These are phyloP conservation scores for Phytophthora litchii DNA, from an alignment of 352 stramenopile genomes.

Conservation along the genomic window DNA sequence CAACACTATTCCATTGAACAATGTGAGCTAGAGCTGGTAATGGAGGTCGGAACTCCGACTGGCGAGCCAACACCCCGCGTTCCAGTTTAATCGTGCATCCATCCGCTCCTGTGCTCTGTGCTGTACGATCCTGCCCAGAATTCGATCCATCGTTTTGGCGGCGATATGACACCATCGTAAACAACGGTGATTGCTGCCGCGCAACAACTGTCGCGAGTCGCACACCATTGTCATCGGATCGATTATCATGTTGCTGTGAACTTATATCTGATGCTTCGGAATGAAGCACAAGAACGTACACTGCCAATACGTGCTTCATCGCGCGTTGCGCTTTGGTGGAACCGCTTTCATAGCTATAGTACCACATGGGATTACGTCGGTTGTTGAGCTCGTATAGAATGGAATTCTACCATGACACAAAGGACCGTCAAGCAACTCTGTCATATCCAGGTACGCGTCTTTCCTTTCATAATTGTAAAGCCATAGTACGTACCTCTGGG, in stretches of 20 bases:
- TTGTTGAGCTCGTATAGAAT: conserved; percentile 48
- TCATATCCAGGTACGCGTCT: too few relatives aligned
- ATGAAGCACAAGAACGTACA: conserved; percentile 33
- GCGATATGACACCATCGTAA: conserved; percentile 42
- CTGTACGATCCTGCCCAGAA: neutral
- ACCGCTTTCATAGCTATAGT: conserved; percentile 49
- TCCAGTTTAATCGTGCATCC: neutral
- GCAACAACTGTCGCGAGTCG: conserved; percentile 26
- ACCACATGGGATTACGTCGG: conserved; percentile 39
- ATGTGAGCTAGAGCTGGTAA: neutral
- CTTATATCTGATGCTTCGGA: neutral
- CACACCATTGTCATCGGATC: neutral
- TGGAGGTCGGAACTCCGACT: neutral
- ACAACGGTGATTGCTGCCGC: conserved; percentile 29
- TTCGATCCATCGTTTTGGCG: conserved; percentile 9
- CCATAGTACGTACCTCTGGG: conserved; percentile 15
- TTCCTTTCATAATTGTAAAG: too few relatives aligned
- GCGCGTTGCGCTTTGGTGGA: conserved; percentile 44
- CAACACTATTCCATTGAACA: neutral
- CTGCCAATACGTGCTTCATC: conserved; percentile 40
- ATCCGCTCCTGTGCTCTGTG: neutral
- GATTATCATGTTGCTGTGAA: neutral
- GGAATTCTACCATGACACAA: conserved; percentile 21
- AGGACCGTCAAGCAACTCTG: neutral
- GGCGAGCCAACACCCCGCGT: neutral